Base-by-base conservation (phyloP, 257 asterid species). In the Solanum paucissectum region DNA sequence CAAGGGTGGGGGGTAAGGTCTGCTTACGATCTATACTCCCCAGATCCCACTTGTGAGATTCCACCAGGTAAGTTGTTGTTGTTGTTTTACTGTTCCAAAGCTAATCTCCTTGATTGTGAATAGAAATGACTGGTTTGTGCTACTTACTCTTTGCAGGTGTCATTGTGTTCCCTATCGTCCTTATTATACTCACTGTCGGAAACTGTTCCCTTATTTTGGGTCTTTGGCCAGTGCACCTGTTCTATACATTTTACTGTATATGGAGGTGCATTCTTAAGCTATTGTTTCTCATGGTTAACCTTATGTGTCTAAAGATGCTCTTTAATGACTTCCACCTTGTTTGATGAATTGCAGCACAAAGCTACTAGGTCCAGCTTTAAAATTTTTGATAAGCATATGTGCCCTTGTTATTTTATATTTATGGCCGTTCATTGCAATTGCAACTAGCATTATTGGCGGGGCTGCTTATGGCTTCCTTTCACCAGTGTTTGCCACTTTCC, bases 381-480 rank as follows among this genome's bases (percentile, higher is more conserved):
- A 97, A 93, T 83, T 92, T 86, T 83, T 95, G 36, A 90, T 94
- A 38, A 90, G 94, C 91, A 34, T 92, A 86, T 91, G 91, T 60
- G 83, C 92, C 83, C 92, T 92, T 16, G 82, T 79, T 84, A 77
- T 94, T 58, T 87, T 90, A 87, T 87, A 93, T 84, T 74, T 93
- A 33, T 96, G 99, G 98, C 95, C 88, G 8, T 93, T 94, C 16
- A 60, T 94, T 84, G 98, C 95, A 74, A 90, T 96, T 21, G 83
- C 88, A 8, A 87, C 94, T 79, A 89, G 94, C 83, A 77, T 93
- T 72, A 25, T 95, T 33, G 95, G 94, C 6, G 98, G 98, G 32
- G 95, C 96, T 10, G 96, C 94, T 29, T 96, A 96, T 90, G 99
- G 98, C 89, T 88, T 93, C 55, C 95, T 97, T 86, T 93, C 96